Percentiles rank a stretch among this genome's conserved stretches.
These are phyloP conservation scores for Aspergillus heteromorphus DNA, from an alignment of 495 filamentous ascomycete genomes.

Conservation along the genomic window DNA sequence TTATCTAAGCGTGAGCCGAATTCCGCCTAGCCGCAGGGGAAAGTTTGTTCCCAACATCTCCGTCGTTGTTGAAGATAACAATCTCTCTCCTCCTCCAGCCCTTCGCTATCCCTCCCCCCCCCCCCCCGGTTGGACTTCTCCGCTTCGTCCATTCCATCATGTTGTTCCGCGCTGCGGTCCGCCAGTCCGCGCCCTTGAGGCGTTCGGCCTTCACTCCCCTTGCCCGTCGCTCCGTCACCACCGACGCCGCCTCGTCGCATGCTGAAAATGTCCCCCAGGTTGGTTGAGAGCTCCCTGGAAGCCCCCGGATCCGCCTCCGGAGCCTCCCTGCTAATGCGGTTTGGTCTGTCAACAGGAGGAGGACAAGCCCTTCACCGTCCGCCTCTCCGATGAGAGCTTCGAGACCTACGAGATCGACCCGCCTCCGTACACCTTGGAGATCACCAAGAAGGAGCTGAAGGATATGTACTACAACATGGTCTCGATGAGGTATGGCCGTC, in stretches of 20 bases:
- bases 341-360: slow-evolving; percentile 61
- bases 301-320: not conserved
- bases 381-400: slow-evolving; percentile 94
- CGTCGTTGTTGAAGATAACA: slow-evolving; percentile 24
- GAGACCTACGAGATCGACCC: slow-evolving; percentile 99
- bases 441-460: slow-evolving; percentile 96
- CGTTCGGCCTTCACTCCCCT: slow-evolving; percentile 49
- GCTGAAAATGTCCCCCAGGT: slow-evolving; percentile 69
- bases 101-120: too few relatives aligned
- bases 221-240: slow-evolving; percentile 75
- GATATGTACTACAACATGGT: slow-evolving; percentile 99
- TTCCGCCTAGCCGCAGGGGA: slow-evolving; percentile 19
- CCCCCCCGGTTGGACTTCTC: slow-evolving; percentile 24
- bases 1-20: slow-evolving; percentile 28
- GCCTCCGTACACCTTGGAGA: slow-evolving; percentile 80
- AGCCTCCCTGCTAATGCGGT: slow-evolving; percentile 22
- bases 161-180: slow-evolving; percentile 42
- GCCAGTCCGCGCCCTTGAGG: slow-evolving; percentile 47
- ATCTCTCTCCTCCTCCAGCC: slow-evolving; percentile 18
- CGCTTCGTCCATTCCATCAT: slow-evolving; percentile 26
- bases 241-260: slow-evolving; percentile 86
- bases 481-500: slow-evolving; percentile 62
- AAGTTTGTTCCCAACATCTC: slow-evolving; percentile 43
- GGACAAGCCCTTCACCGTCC: slow-evolving; percentile 87
- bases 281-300: slow-evolving; percentile 58